Conservation (phyloP, 2,329 filamentous ascomycete species). For the Sporothrix pallida region DNA sequence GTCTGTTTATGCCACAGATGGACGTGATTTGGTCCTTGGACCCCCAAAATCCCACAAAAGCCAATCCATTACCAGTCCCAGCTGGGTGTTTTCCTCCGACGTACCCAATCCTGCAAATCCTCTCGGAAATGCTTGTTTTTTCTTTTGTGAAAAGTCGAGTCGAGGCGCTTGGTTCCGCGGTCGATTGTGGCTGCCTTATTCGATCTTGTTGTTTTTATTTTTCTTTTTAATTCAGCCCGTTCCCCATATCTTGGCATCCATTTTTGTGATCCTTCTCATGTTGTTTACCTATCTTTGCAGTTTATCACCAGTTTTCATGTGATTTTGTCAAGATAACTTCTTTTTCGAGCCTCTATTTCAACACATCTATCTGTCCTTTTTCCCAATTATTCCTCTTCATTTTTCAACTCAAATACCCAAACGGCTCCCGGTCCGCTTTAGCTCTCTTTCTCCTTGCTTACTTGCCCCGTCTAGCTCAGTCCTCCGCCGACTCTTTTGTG, state of each 20-base stretch:
- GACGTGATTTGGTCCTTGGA: not conserved
- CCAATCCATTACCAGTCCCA: not conserved
- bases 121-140: conserved; percentile 14
- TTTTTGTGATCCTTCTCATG: not conserved
- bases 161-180: not conserved
- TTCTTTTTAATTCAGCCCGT: not conserved
- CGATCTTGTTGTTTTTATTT: not conserved
- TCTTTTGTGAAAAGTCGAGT: not conserved
- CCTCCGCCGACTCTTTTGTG: not conserved
- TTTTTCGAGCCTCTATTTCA: not conserved
- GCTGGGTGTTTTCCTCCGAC: not conserved
- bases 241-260: not conserved
- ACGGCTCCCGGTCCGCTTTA: not conserved
- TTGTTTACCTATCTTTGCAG: not conserved
- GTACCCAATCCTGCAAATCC: no score
- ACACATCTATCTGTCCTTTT: no score
- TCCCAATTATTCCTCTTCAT: not conserved
- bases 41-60: no score
- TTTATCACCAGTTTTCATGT: not conserved
- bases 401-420: no score
- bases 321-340: no score
- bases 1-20: not conserved
- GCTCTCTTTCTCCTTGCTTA: not conserved
- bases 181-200: not conserved
- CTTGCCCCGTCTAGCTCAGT: conserved; percentile 14